Conservation (phyloP, 257 asterid species). For the Plantago ovata region DNA sequence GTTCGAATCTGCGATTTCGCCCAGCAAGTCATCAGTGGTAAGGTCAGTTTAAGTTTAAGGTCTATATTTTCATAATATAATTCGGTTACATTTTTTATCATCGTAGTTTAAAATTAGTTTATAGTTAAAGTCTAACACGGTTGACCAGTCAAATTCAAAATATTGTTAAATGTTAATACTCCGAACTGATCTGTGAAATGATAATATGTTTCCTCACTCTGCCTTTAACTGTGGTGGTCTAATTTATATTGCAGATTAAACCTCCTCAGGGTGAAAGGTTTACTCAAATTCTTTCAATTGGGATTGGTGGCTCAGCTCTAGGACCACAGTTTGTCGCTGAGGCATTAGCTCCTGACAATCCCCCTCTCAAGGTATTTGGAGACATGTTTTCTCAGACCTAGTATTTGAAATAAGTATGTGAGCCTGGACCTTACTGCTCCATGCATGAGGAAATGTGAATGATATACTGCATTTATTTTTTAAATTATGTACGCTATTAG, state of each 20-base stretch:
- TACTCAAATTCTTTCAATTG: constrained; percentile 92
- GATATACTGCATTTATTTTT: too few species aligned
- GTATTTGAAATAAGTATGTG: too few species aligned
- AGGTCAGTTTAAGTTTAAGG: constrained; percentile 55
- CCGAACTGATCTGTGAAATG: too few species aligned
- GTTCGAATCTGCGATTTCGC: constrained; percentile 69
- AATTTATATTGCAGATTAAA: constrained; percentile 54
- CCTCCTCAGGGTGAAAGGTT: constrained; percentile 61
- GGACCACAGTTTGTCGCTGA: constrained; percentile 99
- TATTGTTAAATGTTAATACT: too few species aligned
- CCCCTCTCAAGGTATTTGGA: constrained; percentile 83
- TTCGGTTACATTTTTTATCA: too few species aligned
- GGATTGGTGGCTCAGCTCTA: constrained; percentile 98
- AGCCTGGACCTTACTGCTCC: too few species aligned
- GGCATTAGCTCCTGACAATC: constrained; percentile 99
- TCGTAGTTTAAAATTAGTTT: too few species aligned
- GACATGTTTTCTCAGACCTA: constrained; percentile 1
- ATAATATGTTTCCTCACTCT: not conserved
- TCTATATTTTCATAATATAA: too few species aligned
- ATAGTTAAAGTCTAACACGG: too few species aligned
- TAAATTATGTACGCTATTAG: too few species aligned
- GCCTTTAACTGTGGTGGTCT: constrained; percentile 16
- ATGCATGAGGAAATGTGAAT: too few species aligned
- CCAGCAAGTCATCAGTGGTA: constrained; percentile 83
- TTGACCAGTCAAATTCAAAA: too few species aligned